Conservation (phyloP, 2,329 filamentous ascomycete genomes). For the Scleromitrula shiraiana region DNA sequence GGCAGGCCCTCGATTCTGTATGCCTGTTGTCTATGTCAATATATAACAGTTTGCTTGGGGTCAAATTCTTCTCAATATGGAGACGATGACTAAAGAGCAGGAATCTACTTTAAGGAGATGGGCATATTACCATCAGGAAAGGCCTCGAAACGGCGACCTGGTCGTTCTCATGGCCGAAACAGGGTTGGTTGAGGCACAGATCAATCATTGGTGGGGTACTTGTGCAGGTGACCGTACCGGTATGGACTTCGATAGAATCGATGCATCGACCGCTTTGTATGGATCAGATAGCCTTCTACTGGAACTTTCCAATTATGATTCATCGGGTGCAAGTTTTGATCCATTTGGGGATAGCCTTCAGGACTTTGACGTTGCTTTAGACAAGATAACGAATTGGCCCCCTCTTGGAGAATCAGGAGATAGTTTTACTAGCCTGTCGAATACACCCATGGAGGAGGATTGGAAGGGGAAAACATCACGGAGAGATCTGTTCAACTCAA, state of each 20-base stretch:
- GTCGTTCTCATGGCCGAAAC: slow-evolving; percentile 12
- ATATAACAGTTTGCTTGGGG: neutral
- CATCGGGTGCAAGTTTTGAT: neutral
- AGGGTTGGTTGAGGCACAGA: slow-evolving; percentile 15
- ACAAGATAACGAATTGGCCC: neutral
- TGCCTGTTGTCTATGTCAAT: neutral
- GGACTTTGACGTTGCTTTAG: neutral
- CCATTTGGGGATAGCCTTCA: neutral
- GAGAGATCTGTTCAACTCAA: neutral
- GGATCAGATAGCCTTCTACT: neutral
- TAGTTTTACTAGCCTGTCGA: neutral
- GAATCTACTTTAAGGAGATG: slow-evolving; percentile 14
- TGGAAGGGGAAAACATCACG: neutral
- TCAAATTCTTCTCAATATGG: slow-evolving; percentile 6
- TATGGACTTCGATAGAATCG: neutral
- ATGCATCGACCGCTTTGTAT: neutral
- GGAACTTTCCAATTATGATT: neutral
- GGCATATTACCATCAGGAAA: slow-evolving; percentile 11
- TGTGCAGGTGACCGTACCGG: neutral
- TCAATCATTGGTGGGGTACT: slow-evolving; percentile 15
- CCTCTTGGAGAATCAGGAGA: neutral
- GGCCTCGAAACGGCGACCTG: slow-evolving; percentile 9
- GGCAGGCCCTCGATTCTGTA: neutral
- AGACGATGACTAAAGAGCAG: slow-evolving; percentile 12
- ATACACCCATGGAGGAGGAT: neutral